phyloP scores from a whole-genome alignment of 257 asterid species.

The Nicotiana noctiflora region DNA sequence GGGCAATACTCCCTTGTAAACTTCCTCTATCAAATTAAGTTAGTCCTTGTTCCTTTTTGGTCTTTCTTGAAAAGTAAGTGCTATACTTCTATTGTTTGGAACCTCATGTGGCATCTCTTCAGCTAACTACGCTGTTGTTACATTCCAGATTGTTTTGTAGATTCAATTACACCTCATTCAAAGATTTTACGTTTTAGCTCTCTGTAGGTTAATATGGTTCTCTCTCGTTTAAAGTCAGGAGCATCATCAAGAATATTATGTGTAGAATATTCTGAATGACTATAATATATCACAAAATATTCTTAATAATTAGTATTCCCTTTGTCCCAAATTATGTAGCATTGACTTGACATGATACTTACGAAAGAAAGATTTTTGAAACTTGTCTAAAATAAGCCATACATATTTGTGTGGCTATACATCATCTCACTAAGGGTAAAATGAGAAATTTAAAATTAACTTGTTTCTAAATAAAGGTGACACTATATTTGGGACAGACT shows the following conservation, averaged over 20 bases:
- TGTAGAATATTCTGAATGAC: not conserved
- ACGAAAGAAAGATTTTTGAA: too few relatives aligned
- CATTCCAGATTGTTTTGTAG: not conserved
- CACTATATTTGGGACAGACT: too few relatives aligned
- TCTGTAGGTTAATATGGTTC: not conserved
- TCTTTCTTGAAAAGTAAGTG: not conserved
- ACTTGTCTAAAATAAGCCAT: too few relatives aligned
- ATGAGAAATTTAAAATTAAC: too few relatives aligned
- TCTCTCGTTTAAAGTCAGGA: not conserved
- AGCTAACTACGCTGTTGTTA: not conserved
- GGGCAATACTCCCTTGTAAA: too few relatives aligned
- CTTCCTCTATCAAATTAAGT: too few relatives aligned
- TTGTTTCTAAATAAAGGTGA: too few relatives aligned
- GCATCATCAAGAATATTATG: not conserved
- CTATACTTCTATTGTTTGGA: not conserved
- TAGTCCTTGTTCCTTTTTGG: too few relatives aligned
- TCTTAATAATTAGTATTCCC: not conserved
- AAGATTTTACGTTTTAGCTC: not conserved
- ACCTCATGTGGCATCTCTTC: not conserved
- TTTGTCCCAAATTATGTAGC: too few relatives aligned
- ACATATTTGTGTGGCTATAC: too few relatives aligned
- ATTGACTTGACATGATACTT: too few relatives aligned
- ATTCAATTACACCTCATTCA: not conserved
- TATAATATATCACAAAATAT: not conserved
- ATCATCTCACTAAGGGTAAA: too few relatives aligned